Percentiles rank a stretch among this genome's conserved stretches.
phyloP scores from a whole-genome alignment of 768 basidiomycete species.

The Coprinellus aureogranulatus region DNA sequence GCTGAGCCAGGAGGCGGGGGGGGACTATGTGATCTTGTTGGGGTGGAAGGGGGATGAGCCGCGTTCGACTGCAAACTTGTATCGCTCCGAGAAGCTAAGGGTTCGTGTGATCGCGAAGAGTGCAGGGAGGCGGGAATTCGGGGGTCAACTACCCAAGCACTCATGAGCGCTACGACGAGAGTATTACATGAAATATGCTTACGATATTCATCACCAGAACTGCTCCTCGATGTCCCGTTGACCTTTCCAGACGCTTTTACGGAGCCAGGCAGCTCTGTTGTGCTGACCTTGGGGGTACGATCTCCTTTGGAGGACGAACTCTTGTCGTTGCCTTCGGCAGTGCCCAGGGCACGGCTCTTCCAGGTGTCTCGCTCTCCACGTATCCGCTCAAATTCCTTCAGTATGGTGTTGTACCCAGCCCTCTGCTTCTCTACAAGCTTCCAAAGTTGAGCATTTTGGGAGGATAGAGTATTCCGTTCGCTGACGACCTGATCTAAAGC shows the following conservation, averaged over 20 bases:
- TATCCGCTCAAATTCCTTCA: conserved; percentile 84
- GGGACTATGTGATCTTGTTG: conserved; percentile 13
- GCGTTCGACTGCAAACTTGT: conserved; percentile 22
- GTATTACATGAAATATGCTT: conserved; percentile 16
- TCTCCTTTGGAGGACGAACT: conserved; percentile 28
- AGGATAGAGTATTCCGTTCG: conserved; percentile 77
- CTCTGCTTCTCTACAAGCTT: conserved; percentile 93
- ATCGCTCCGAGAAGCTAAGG: conserved; percentile 28
- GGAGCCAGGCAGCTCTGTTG: conserved; percentile 24
- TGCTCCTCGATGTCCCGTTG: conserved; percentile 23
- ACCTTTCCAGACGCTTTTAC: conserved; percentile 12
- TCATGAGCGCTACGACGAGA: conserved; percentile 10
- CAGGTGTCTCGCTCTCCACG: conserved; percentile 75
- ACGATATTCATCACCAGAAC: conserved; percentile 39
- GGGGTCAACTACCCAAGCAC: conserved; percentile 23
- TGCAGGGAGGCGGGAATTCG: conserved; percentile 31
- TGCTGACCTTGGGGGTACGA: conserved; percentile 26
- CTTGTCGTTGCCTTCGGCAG: conserved; percentile 21
- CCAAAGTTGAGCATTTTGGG: conserved; percentile 91
- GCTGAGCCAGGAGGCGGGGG: conserved; percentile 20
- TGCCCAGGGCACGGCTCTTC: conserved; percentile 42
- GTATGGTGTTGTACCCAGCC: conserved; percentile 70
- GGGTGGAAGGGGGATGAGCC: conserved; percentile 10
- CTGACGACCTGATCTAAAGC: conserved; percentile 76
- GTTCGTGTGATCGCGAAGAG: conserved; percentile 41